A percentile compares a stretch with the other conserved stretches of the same genome.
Conservation (phyloP, 2,329 filamentous ascomycete species). For the Furcasterigmium sp. region DNA sequence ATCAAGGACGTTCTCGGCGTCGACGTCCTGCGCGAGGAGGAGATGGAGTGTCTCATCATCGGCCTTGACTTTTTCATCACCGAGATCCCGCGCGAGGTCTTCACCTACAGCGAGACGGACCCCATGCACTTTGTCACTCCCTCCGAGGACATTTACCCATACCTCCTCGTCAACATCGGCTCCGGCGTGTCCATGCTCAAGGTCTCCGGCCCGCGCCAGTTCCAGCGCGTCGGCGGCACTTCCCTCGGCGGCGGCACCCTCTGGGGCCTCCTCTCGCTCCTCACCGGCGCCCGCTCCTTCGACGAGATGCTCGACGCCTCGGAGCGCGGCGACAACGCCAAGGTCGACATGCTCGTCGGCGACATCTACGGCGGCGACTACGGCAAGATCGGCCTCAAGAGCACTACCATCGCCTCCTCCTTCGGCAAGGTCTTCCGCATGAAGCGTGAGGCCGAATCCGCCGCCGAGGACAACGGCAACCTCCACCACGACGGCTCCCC, state of each 20-base stretch:
- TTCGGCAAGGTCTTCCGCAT: conserved; percentile 96
- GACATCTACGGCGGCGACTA: conserved; percentile 98
- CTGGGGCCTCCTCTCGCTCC: conserved; percentile 86
- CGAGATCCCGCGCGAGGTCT: conserved; percentile 94
- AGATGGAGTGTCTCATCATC: conserved; percentile 98
- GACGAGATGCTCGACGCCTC: conserved; percentile 96
- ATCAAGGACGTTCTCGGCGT: conserved; percentile 80
- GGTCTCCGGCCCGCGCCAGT: conserved; percentile 82
- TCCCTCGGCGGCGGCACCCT: conserved; percentile 95
- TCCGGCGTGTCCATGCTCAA: conserved; percentile 97
- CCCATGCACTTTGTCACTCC: conserved; percentile 86
- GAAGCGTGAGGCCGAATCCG: conserved; percentile 76
- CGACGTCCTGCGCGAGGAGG: conserved; percentile 86
- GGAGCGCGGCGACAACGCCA: conserved; percentile 83
- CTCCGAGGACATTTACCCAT: conserved; percentile 82
- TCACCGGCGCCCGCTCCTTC: conserved; percentile 93
- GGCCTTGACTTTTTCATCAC: conserved; percentile 98
- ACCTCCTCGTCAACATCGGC: conserved; percentile 96
- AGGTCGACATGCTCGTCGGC: conserved; percentile 93
- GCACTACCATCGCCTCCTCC: conserved; percentile 88
- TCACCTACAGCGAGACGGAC: conserved; percentile 87
- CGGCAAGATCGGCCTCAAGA: conserved; percentile 92
- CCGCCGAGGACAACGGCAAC: conserved; percentile 67
- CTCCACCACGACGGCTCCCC: conserved; percentile 42
- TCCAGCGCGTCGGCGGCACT: conserved; percentile 87